Evolutionary conservation across 2,329 filamentous ascomycete genomes (phyloP).

Genomic region (Colletotrichum zoysiae): DNA sequence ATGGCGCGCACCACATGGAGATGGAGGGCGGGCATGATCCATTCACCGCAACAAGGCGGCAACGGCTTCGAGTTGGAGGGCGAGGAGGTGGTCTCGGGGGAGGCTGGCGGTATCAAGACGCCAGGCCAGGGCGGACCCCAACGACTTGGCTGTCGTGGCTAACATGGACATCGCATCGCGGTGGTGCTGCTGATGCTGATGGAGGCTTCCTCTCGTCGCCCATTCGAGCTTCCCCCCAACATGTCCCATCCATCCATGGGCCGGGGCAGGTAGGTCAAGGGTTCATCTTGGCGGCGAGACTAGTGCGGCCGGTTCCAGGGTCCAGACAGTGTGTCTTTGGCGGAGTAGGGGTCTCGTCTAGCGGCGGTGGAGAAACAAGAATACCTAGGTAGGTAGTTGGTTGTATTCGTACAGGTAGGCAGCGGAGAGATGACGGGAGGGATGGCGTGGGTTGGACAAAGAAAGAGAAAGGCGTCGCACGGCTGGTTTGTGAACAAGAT

Average conservation of each 20-base stretch:
- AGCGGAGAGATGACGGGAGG: neutral
- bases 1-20: constrained; percentile 7
- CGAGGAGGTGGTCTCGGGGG: neutral
- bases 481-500: constrained; percentile 7
- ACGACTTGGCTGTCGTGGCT: constrained; percentile 4
- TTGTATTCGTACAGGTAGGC: no score
- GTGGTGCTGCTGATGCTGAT: neutral
- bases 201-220: neutral
- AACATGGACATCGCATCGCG: neutral
- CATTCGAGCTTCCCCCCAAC: neutral
- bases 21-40: constrained; percentile 4
- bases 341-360: constrained; percentile 9
- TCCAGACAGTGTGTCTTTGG: constrained; percentile 20
- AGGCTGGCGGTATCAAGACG: constrained; percentile 3
- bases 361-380: constrained; percentile 10
- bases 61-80: constrained; percentile 27
- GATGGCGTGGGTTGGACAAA: constrained; percentile 18
- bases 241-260: neutral
- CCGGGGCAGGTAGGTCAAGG: constrained; percentile 22
- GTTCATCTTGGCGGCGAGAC: constrained; percentile 26
- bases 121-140: neutral
- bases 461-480: constrained; percentile 13
- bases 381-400: neutral
- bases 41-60: constrained; percentile 30
- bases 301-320: constrained; percentile 25